A percentile compares a stretch with the other conserved stretches of the same genome.
phyloP scores from a whole-genome alignment of 2,329 filamentous ascomycete species.

The Fusarium guadeloupense region DNA sequence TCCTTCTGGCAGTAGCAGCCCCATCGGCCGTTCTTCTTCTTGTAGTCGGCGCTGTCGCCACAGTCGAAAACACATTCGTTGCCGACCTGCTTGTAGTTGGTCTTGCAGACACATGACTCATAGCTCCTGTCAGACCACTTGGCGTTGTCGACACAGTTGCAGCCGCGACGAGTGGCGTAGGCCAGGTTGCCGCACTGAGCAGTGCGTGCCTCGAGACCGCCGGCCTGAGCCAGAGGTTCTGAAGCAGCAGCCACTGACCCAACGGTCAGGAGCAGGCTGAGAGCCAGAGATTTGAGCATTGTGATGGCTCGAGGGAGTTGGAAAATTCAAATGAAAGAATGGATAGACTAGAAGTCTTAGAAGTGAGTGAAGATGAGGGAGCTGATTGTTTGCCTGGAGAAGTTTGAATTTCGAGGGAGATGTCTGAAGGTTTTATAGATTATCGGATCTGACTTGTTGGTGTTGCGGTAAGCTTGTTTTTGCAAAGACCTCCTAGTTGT shows the following conservation, averaged over 20 bases:
- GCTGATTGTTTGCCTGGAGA: background rate
- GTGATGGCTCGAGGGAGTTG: background rate
- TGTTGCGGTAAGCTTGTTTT: background rate
- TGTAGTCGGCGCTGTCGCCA: background rate
- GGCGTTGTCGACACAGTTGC: background rate
- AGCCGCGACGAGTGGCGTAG: too few species aligned
- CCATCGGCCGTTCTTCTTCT: background rate
- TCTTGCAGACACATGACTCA: background rate
- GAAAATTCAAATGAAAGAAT: background rate
- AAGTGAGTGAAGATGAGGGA: background rate
- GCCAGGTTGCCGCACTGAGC: background rate
- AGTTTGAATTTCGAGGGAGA: background rate
- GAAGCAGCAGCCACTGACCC: background rate
- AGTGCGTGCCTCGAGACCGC: background rate
- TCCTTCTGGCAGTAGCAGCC: background rate
- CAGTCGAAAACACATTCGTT: background rate
- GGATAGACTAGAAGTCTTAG: background rate
- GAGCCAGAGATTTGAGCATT: background rate
- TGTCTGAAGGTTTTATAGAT: background rate
- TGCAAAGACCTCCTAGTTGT: background rate
- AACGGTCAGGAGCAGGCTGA: background rate
- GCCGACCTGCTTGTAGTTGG: background rate
- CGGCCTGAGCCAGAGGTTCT: background rate
- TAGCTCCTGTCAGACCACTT: background rate
- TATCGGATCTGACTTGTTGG: background rate